A percentile compares a stretch with the other conserved stretches of the same genome.
Conservation (phyloP, 495 filamentous ascomycete genomes). For the Aspergillus incahuasiensis region DNA sequence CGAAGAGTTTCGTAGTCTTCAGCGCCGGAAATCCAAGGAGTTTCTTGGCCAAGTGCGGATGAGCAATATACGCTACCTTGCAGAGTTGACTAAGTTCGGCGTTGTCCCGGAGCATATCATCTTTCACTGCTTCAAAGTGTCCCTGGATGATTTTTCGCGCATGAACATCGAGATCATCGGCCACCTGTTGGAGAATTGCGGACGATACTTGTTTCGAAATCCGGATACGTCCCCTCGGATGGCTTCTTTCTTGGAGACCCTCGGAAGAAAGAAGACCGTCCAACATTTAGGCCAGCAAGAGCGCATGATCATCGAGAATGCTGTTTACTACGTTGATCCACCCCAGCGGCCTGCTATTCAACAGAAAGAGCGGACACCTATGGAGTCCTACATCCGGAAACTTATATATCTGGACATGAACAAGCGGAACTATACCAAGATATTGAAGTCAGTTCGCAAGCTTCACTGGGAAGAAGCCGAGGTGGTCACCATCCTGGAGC, state of each 20-base stretch:
- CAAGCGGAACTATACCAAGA: slow-evolving; percentile 87
- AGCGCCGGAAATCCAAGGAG: slow-evolving; percentile 97
- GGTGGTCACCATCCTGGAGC: slow-evolving; percentile 78
- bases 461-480: slow-evolving; percentile 96
- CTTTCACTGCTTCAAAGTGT: slow-evolving; percentile 97
- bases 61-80: slow-evolving; percentile 93
- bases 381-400: slow-evolving; percentile 87
- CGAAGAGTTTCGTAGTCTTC: slow-evolving; percentile 93
- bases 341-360: slow-evolving; percentile 89
- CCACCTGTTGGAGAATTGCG: slow-evolving; percentile 95
- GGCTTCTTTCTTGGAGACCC: slow-evolving; percentile 87
- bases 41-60: slow-evolving; percentile 91
- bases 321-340: slow-evolving; percentile 95
- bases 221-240: slow-evolving; percentile 91
- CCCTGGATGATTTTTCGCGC: slow-evolving; percentile 92
- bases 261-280: slow-evolving; percentile 91
- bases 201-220: slow-evolving; percentile 88
- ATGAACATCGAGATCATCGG: slow-evolving; percentile 99
- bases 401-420: slow-evolving; percentile 90
- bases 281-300: slow-evolving; percentile 95
- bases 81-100: slow-evolving; percentile 96
- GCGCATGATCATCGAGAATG: slow-evolving; percentile 97
- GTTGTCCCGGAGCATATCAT: slow-evolving; percentile 98
- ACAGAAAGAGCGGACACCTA: slow-evolving; percentile 91
- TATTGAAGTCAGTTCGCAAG: slow-evolving; percentile 87